Evolutionary conservation across 2,329 filamentous ascomycete species (phyloP).

Genomic region (Fusarium neocosmosporiellum): DNA sequence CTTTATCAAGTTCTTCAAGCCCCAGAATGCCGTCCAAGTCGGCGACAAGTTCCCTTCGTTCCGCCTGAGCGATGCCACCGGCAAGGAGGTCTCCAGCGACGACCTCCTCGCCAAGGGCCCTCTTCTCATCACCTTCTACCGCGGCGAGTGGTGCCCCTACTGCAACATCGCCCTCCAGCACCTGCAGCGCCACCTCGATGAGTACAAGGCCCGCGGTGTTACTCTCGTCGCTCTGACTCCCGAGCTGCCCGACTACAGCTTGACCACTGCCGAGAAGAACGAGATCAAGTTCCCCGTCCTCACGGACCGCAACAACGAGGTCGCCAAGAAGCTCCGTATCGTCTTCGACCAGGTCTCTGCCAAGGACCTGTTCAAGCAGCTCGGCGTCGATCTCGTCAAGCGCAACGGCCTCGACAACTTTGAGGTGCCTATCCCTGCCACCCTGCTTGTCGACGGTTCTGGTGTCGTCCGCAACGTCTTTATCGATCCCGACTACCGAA

Average conservation of each 20-base stretch:
- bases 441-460: slow-evolving; percentile 50
- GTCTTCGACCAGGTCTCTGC: slow-evolving; percentile 47
- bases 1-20: slow-evolving; percentile 37
- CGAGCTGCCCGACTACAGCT: slow-evolving; percentile 52
- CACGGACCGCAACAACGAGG: slow-evolving; percentile 51
- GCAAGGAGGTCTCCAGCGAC: slow-evolving; percentile 45
- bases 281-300: slow-evolving; percentile 54
- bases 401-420: slow-evolving; percentile 52
- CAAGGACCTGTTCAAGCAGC: slow-evolving; percentile 39
- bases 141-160: slow-evolving; percentile 59
- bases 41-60: slow-evolving; percentile 51
- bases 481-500: slow-evolving; percentile 51
- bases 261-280: slow-evolving; percentile 54
- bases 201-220: slow-evolving; percentile 51
- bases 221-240: slow-evolving; percentile 56
- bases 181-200: slow-evolving; percentile 50
- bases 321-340: slow-evolving; percentile 52
- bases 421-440: slow-evolving; percentile 53
- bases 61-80: slow-evolving; percentile 48
- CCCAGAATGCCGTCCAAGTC: slow-evolving; percentile 44
- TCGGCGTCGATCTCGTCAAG: slow-evolving; percentile 47
- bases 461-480: slow-evolving; percentile 51
- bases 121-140: slow-evolving; percentile 59
- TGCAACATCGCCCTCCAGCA: slow-evolving; percentile 54
- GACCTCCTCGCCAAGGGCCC: slow-evolving; percentile 47